Conservation (phyloP, 2,329 filamentous ascomycete genomes). For the Hysterium pulicare region DNA sequence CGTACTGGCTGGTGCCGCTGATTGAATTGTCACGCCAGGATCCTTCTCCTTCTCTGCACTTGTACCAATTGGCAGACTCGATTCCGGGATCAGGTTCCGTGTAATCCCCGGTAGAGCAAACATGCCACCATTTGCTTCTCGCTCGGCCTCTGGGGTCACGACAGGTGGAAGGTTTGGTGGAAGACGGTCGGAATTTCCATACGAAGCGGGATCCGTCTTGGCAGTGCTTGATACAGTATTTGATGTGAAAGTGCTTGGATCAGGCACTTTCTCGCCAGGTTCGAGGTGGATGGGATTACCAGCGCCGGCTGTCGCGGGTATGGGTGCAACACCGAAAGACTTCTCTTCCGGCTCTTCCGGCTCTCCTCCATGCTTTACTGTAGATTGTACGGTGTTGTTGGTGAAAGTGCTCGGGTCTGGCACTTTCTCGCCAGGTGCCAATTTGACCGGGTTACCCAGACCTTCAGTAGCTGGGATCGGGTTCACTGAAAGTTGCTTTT, state of each 20-base stretch:
- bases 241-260: constrained; percentile 58
- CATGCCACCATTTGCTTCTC: constrained; percentile 42
- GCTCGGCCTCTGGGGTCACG: constrained; percentile 44
- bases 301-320: constrained; percentile 55
- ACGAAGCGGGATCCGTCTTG: constrained; percentile 71
- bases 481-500: constrained; percentile 53
- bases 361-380: constrained; percentile 35
- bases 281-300: constrained; percentile 78
- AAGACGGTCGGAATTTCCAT: constrained; percentile 70
- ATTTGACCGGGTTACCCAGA: constrained; percentile 71
- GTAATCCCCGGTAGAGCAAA: constrained; percentile 49
- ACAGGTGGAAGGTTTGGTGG: constrained; percentile 46
- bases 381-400: constrained; percentile 67
- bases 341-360: constrained; percentile 33
- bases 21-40: constrained; percentile 41
- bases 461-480: constrained; percentile 58
- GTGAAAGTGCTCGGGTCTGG: constrained; percentile 65
- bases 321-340: constrained; percentile 55
- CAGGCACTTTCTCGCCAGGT: constrained; percentile 78
- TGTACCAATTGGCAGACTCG: constrained; percentile 67
- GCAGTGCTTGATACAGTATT: constrained; percentile 65
- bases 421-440: constrained; percentile 76
- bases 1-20: constrained; percentile 43
- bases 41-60: constrained; percentile 39
- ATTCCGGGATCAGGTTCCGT: constrained; percentile 73